A percentile compares a stretch with the other conserved stretches of the same genome.
phyloP scores from a whole-genome alignment of 139 green algal species.

The Astrephomene gubernaculifera region DNA sequence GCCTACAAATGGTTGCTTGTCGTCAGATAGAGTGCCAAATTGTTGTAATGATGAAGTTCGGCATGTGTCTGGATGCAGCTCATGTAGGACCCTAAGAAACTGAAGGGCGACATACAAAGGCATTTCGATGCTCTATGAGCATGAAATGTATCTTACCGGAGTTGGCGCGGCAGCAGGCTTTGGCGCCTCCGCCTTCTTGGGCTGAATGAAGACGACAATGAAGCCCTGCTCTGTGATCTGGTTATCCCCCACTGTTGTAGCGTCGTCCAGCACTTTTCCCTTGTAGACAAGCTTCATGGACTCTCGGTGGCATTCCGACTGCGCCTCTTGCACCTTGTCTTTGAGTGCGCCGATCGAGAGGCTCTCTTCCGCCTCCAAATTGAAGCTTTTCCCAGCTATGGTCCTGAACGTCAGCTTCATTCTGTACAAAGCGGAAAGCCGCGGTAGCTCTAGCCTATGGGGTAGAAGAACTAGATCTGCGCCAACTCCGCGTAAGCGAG shows the following conservation, averaged over 20 bases:
- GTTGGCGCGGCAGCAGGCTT: constrained; percentile 48
- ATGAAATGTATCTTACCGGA: too few relatives aligned
- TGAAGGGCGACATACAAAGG: too few relatives aligned
- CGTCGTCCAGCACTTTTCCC: constrained; percentile 88
- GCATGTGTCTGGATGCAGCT: too few relatives aligned
- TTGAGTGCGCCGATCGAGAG: constrained; percentile 72
- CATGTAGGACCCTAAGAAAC: too few relatives aligned
- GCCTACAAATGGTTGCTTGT: not conserved
- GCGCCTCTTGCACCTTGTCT: constrained; percentile 43
- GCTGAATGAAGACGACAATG: constrained; percentile 93
- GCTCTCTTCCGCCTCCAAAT: constrained; percentile 77
- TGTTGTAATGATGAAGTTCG: too few relatives aligned
- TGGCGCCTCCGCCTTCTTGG: constrained; percentile 68
- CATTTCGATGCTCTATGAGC: too few relatives aligned
- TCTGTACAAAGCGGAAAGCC: not conserved
- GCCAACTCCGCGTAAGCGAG: not conserved
- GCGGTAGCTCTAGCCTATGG: not conserved
- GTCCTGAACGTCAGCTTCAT: constrained; percentile 96
- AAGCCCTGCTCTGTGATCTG: constrained; percentile 88
- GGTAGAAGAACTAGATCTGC: not conserved
- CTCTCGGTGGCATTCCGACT: constrained; percentile 38
- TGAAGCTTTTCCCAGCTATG: constrained; percentile 83
- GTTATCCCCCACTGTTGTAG: constrained; percentile 76
- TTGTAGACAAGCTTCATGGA: constrained; percentile 69
- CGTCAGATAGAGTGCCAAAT: too few relatives aligned